Evolutionary conservation across 2,329 filamentous ascomycete genomes (phyloP).

Genomic region (Venturiaceae sp.): DNA sequence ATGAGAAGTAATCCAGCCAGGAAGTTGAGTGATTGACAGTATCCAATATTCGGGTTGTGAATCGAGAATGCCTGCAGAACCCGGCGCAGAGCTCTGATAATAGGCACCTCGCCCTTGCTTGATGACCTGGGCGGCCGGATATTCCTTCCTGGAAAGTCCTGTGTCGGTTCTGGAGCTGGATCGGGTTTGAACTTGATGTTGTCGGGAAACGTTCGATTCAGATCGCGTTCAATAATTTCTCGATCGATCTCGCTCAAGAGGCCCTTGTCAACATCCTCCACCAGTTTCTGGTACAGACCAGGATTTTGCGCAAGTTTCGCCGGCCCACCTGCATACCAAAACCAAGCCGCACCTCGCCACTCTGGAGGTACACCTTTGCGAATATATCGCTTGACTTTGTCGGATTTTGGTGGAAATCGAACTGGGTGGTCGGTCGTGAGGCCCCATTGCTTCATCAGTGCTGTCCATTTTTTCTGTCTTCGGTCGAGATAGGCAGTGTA

Average conservation of each 20-base stretch:
- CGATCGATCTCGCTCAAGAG: constrained; percentile 61
- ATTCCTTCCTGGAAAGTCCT: constrained; percentile 7
- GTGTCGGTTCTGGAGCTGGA: constrained; percentile 11
- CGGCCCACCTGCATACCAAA: constrained; percentile 86
- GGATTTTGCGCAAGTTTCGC: constrained; percentile 65
- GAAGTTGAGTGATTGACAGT: constrained; percentile 94
- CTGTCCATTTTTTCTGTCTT: constrained; percentile 72
- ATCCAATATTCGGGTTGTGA: constrained; percentile 84
- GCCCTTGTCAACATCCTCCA: constrained; percentile 50
- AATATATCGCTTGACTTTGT: constrained; percentile 81
- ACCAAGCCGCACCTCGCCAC: constrained; percentile 94
- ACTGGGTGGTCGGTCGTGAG: constrained; percentile 62
- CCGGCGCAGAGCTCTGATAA: constrained; percentile 66
- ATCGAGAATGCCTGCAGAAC: constrained; percentile 85
- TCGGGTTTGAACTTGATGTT: constrained; percentile 81
- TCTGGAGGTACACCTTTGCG: constrained; percentile 90
- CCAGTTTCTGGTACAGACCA: constrained; percentile 58
- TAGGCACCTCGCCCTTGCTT: background rate
- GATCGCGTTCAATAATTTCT: constrained; percentile 86
- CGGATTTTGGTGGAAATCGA: constrained; percentile 68
- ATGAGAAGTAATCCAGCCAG: constrained; percentile 80
- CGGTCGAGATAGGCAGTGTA: constrained; percentile 70
- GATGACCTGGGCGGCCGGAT: constrained; percentile 12
- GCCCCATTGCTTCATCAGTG: constrained; percentile 65
- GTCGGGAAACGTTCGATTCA: constrained; percentile 91